Base-by-base conservation (phyloP, 148 eudicot genomes). In the Nyssa sinensis region DNA sequence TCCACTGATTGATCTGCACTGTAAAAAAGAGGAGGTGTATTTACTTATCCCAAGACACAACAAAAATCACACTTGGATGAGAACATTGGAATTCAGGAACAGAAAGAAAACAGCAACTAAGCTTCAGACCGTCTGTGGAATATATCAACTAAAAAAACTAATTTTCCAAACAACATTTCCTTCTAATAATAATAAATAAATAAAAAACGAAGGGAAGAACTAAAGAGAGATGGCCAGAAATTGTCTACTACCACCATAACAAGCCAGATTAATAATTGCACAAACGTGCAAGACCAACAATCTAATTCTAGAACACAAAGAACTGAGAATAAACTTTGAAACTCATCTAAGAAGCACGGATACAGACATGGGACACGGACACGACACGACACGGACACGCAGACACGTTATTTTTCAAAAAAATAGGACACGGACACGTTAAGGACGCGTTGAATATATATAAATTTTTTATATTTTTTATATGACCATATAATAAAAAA, bases 1-100 rank as follows among this genome's bases (percentile, higher is more conserved):
- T 81, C 76, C 80, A 73, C 88, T 88, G 77, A 96, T 81, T 62
- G 98, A 91, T 85, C 94, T 96, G 97, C 90, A 82, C 99, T 96
- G 99, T 86, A 76, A 87, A 86, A 64, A n/a, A 79, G 58, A 64
- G 67, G 60, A 71, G 70, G 58, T 80, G 85, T 69, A 78, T 79
- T 67, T 71, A 62, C 70, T 69, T 57, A 58, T n/a, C n/a, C n/a
- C n/a, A 75, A 70, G 57, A 70, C 24, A 60, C 47, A 67, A 55
- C 17, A 62, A 10, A 37, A 57, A 35, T 53, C 27, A 7, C n/a
- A 62, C 53, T 28, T 71, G 65, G 37, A 7, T 47, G n/a, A 70
- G 5, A 49, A 51, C 49, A 62, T n/a, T 8, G 13, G 12, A 71
- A 34, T 30, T 31, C n/a, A n/a, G n/a, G n/a, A n/a, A n/a, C n/a